These are phyloP conservation scores for Populus hybrid DNA, from an alignment of 441 rosid genomes.

Conservation along the genomic window DNA sequence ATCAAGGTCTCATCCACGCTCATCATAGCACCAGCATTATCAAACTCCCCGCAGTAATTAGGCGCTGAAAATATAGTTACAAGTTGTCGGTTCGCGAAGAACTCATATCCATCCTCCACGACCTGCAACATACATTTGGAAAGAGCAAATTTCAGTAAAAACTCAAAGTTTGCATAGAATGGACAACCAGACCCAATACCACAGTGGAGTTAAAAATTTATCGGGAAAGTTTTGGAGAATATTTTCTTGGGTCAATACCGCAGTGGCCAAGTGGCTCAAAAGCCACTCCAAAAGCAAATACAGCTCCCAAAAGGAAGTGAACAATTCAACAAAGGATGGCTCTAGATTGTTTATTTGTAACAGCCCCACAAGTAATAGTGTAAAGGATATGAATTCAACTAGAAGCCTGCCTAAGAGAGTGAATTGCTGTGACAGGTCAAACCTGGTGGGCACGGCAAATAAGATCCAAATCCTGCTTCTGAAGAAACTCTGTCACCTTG, in stretches of 20 bases:
- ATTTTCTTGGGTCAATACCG: background rate
- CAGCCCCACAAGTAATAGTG: background rate
- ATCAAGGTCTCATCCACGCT: constrained; percentile 68
- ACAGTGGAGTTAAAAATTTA: background rate
- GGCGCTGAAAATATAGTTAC: constrained; percentile 78
- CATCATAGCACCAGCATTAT: constrained; percentile 86
- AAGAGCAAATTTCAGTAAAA: background rate
- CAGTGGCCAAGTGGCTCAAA: background rate
- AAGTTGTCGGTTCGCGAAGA: constrained; percentile 66
- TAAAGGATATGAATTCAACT: constrained; percentile 16
- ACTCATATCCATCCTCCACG: constrained; percentile 84
- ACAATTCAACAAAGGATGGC: constrained; percentile 11
- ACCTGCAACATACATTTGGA: constrained; percentile 38
- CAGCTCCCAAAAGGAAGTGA: background rate
- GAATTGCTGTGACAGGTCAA: constrained; percentile 14
- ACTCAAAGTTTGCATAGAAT: constrained; percentile 18
- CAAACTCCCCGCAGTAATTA: constrained; percentile 74
- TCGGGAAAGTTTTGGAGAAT: background rate
- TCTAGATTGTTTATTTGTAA: constrained; percentile 17
- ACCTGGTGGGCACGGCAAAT: constrained; percentile 85
- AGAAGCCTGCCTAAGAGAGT: constrained; percentile 2
- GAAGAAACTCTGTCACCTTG: constrained; percentile 58
- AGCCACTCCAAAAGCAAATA: background rate
- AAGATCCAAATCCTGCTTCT: constrained; percentile 66
- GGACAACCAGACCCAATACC: constrained; percentile 4